Evolutionary conservation across 768 basidiomycete genomes (phyloP), one percentile per base, ranked within the genome.

Genomic region (Sarcodon aspratus): DNA sequence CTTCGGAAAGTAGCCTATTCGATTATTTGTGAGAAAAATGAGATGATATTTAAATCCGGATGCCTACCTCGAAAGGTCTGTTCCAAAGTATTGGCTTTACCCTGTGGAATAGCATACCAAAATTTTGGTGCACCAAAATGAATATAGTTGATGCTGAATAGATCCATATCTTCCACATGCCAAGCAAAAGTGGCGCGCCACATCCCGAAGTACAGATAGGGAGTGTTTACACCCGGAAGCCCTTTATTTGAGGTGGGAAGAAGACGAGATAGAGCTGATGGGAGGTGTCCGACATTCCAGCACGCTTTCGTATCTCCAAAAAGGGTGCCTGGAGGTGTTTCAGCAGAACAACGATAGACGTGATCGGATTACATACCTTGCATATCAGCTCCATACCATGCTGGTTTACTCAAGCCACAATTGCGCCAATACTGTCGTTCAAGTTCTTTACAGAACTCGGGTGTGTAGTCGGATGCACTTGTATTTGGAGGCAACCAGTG

Each of bases 161-260:
- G 74, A 60, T 99, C 96, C 89, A 97, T 96, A 64, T 99, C 96
- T 65, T 99, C 96, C 44, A 99, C 96, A 58, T 99, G 96, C 95
- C 96, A 99, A 0, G 93, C 90, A 65, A 98, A 98, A 0, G 92
- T 92, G 18, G 95, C 95, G 46, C 93, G 75, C 96, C 96, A 99
- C 94, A 97, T 98, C 54, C 96, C 96, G 62, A 94, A 98, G 65
- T 98, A 98, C 2, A 98, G 76, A 62, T 98, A 98, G 0, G 95
- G 95, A 3, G 92, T 85, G 60, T 98, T 98, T 44, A 99, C 96
- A 8, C 96, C 96, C 1, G 95, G 94, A 27, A 99, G 69, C 36
- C 82, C 78, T 47, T 82, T 76, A 36, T 72, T 67, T 7, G 80
- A 72, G 10, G 76, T 60, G 0, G 86, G 87, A 0, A 91, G 67